Percentiles rank a stretch among this genome's conserved stretches.
Conservation (phyloP, 768 basidiomycete genomes). For the Amanita fuliginea region DNA sequence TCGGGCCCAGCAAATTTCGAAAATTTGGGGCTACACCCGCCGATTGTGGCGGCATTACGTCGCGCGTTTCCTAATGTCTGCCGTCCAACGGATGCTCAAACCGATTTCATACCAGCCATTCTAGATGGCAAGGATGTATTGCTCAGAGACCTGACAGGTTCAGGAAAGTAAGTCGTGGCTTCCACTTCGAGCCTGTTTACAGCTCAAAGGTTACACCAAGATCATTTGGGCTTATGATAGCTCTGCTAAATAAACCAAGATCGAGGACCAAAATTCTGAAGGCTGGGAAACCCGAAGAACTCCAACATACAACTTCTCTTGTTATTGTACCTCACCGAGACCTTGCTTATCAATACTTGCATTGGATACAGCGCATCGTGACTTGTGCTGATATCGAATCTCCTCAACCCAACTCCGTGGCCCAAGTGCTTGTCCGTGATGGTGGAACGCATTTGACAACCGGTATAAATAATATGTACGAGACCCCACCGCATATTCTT, state of each 20-base stretch:
- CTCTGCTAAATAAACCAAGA: slow-evolving; percentile 48
- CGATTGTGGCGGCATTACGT: slow-evolving; percentile 37
- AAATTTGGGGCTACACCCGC: slow-evolving; percentile 38
- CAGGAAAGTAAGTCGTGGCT: slow-evolving; percentile 53
- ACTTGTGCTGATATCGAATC: slow-evolving; percentile 17
- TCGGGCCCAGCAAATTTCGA: slow-evolving; percentile 26
- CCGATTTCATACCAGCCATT: slow-evolving; percentile 50
- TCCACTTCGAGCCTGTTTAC: neutral
- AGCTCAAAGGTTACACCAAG: slow-evolving; percentile 21
- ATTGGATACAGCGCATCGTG: slow-evolving; percentile 52
- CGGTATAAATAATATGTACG: slow-evolving; percentile 26
- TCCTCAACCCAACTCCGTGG: slow-evolving; percentile 29
- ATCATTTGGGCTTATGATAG: slow-evolving; percentile 62
- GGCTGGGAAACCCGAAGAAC: slow-evolving; percentile 12
- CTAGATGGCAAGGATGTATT: slow-evolving; percentile 47
- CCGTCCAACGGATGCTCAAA: slow-evolving; percentile 49
- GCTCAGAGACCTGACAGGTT: slow-evolving; percentile 62
- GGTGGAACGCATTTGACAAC: slow-evolving; percentile 25
- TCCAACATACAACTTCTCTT: slow-evolving; percentile 36
- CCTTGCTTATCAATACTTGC: slow-evolving; percentile 52
- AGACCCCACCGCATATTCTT: slow-evolving; percentile 50
- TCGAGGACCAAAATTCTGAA: slow-evolving; percentile 13
- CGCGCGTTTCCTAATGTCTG: slow-evolving; percentile 52
- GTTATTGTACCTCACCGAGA: slow-evolving; percentile 67
- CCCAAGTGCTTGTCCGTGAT: slow-evolving; percentile 54